These are phyloP conservation scores for Fusarium sp. DNA, from an alignment of 2,329 filamentous ascomycete species.

Conservation along the genomic window DNA sequence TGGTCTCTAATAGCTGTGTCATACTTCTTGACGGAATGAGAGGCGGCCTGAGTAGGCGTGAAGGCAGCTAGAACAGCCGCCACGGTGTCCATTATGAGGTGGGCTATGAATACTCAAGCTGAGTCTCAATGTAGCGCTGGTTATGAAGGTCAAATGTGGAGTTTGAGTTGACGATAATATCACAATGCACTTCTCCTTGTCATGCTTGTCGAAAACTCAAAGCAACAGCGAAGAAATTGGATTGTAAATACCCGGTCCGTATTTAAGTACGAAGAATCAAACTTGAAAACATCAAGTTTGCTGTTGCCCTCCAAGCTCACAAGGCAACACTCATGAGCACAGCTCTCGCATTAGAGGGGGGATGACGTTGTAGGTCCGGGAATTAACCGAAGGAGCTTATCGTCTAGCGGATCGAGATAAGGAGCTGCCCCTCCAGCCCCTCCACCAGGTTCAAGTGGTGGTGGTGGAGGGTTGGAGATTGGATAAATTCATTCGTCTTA, in stretches of 20 bases:
- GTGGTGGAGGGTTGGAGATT: not conserved
- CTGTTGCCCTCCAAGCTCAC: constrained; percentile 27
- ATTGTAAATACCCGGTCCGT: not conserved
- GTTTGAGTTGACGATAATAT: constrained; percentile 15
- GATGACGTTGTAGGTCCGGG: constrained; percentile 36
- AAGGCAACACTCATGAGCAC: constrained; percentile 40
- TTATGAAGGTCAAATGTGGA: constrained; percentile 27
- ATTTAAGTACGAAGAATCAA: not conserved
- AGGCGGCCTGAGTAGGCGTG: constrained; percentile 48
- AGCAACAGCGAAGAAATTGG: not conserved
- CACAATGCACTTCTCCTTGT: constrained; percentile 9
- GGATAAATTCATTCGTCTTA: not conserved
- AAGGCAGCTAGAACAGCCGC: constrained; percentile 56
- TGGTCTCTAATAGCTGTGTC: constrained; percentile 57
- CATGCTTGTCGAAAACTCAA: constrained; percentile 13
- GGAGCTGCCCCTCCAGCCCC: constrained; percentile 23
- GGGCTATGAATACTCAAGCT: not conserved
- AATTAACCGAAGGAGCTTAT: constrained; percentile 35
- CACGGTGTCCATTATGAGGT: constrained; percentile 50
- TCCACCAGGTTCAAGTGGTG: constrained; percentile 5
- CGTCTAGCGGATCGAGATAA: constrained; percentile 21
- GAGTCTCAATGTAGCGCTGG: constrained; percentile 5
- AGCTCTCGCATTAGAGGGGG: constrained; percentile 38
- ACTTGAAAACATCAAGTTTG: constrained; percentile 1
- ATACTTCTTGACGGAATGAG: constrained; percentile 52